Evolutionary conservation across 208 protist genomes (phyloP).

Genomic region (Trypanosoma theileri): DNA sequence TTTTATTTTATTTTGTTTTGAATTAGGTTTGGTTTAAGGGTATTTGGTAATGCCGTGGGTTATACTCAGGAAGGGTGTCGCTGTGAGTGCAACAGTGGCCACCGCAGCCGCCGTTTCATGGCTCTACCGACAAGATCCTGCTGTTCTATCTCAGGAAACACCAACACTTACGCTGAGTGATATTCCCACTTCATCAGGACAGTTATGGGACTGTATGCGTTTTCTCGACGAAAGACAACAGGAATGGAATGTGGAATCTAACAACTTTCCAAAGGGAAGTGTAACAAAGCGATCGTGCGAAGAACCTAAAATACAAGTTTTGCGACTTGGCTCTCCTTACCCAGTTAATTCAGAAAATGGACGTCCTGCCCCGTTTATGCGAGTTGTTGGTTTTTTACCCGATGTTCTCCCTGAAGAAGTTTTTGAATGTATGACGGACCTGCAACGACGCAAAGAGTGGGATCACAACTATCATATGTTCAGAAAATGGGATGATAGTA

Average conservation of each 20-base stretch:
- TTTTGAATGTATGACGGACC: conserved; percentile 45
- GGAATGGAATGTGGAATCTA: conserved; percentile 31
- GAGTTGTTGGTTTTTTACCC: conserved; percentile 57
- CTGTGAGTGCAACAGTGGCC: conserved; percentile 19
- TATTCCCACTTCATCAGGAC: neutral
- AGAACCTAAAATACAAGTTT: conserved; percentile 36
- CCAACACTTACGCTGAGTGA: conserved; percentile 1
- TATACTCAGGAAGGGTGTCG: conserved; percentile 17
- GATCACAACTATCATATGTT: conserved; percentile 66
- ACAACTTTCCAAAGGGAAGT: conserved; percentile 8
- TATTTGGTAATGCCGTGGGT: conserved; percentile 2
- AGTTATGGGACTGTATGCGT: conserved; percentile 22
- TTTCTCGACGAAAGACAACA: conserved; percentile 29
- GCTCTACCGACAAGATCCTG: neutral
- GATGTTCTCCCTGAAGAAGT: conserved; percentile 31
- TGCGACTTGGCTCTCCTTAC: conserved; percentile 38
- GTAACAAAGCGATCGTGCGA: conserved; percentile 11
- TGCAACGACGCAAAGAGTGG: conserved; percentile 43
- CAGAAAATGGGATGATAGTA: conserved; percentile 28
- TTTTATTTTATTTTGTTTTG: conserved; percentile 6
- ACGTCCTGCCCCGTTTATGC: conserved; percentile 44
- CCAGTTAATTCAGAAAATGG: conserved; percentile 17
- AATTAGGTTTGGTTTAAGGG: neutral
- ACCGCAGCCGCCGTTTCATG: conserved; percentile 3
- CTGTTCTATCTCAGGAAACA: conserved; percentile 9